A percentile compares a stretch with the other conserved stretches of the same genome.
phyloP scores from a whole-genome alignment of 768 basidiomycete species.

The Pulveroboletus ravenelii region DNA sequence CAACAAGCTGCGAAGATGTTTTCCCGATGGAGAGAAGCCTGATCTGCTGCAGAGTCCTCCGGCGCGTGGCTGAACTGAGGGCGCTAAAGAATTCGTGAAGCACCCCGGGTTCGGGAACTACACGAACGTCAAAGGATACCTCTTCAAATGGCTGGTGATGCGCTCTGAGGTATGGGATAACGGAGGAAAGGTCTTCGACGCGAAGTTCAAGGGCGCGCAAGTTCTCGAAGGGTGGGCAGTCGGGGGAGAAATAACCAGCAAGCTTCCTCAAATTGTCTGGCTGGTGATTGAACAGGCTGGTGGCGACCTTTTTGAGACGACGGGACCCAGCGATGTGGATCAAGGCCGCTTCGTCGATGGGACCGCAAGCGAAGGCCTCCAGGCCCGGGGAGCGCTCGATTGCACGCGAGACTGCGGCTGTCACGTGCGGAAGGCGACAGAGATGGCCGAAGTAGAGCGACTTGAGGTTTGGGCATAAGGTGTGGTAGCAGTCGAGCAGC shows the following conservation, averaged over 20 bases:
- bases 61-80: neutral
- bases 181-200: constrained; percentile 1
- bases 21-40: neutral
- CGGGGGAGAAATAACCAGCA: neutral
- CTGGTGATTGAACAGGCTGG: neutral
- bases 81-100: constrained; percentile 3
- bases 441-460: neutral
- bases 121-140: neutral
- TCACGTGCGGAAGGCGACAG: neutral
- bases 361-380: neutral
- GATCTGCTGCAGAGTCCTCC: constrained; percentile 1
- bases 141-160: constrained; percentile 6
- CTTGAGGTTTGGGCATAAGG: constrained; percentile 1
- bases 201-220: constrained; percentile 1
- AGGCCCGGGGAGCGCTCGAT: constrained; percentile 1
- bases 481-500: constrained; percentile 2
- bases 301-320: neutral
- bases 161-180: constrained; percentile 4
- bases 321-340: neutral
- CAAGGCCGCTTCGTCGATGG: constrained; percentile 1
- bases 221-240: constrained; percentile 3
- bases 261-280: neutral
- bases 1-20: neutral
- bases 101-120: neutral
- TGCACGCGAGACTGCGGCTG: neutral